Evolutionary conservation across 768 basidiomycete genomes (phyloP).

Genomic region (Zangia roseola): DNA sequence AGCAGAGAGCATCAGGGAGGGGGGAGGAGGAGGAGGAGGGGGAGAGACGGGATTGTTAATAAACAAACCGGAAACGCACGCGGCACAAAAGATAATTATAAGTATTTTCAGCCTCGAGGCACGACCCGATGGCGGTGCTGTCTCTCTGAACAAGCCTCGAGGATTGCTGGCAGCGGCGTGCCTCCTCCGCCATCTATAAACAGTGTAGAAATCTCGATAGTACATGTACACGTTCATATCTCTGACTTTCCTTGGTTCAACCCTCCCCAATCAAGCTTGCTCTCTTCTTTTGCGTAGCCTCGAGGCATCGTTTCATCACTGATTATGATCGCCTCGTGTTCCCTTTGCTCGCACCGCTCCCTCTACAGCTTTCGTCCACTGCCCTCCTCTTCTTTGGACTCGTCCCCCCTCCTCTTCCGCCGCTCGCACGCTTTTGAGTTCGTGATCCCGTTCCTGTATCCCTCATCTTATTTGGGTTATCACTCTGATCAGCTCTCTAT

Average conservation of each 20-base stretch:
- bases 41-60: background rate
- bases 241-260: background rate
- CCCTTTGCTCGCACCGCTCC: constrained; percentile 1
- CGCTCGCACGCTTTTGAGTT: no score
- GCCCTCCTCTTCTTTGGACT: constrained; percentile 4
- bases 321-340: constrained; percentile 26
- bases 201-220: no score
- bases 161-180: no score
- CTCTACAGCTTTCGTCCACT: constrained; percentile 3
- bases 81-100: no score
- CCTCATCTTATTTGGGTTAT: no score
- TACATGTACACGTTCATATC: no score
- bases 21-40: constrained; percentile 1
- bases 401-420: no score
- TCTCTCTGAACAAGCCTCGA: no score
- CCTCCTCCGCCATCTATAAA: no score
- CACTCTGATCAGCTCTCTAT: no score
- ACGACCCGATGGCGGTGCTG: background rate
- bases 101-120: constrained; percentile 2
- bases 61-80: no score
- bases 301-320: constrained; percentile 24
- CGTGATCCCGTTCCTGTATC: no score
- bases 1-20: background rate
- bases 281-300: constrained; percentile 15
- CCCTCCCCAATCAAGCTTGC: constrained; percentile 15